Base-by-base conservation (phyloP, 2,329 filamentous ascomycete genomes). In the Emericellopsis cladophorae region DNA sequence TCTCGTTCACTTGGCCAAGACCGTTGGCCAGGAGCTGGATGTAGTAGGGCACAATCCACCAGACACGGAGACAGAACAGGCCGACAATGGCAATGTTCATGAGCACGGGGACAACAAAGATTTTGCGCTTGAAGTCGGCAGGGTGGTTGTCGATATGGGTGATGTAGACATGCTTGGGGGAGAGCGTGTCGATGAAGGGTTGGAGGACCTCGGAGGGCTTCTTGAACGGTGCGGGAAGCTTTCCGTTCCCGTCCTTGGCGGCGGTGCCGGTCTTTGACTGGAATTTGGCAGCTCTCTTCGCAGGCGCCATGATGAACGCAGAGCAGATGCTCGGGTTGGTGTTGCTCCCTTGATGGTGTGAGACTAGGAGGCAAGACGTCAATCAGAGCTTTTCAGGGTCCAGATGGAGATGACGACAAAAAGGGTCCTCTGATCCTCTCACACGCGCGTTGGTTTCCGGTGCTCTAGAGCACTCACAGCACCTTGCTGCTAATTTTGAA, bases 111-210 rank as follows among this genome's bases (percentile, higher is more conserved):
- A 95, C 79, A 37, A 78, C 52, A 61, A 95, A 95, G 52, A 93
- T 82, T 53, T 85, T 83, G 56, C 76, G 76, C 64, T 95, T 95
- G 62, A 89, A 77, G 23, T 70, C 68, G 16, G 63, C 60, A 0
- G 80, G 78, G 46, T 82, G 79, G 45, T 62, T 65, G 67, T 95
- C 89, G 60, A 94, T 68, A 65, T 95, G 88, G 24, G 82, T 72
- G 52, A 95, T 74, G 70, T 95, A 95, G 56, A 94, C 72, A 58
- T 85, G 77, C 42, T 73, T 64, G 42, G 73, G 67, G 44, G 78
- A 72, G 44, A 95, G 78, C 35, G 68, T 72, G 31, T 72, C 64
- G 53, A 84, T 70, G 56, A 94, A 81, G 10, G 79, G 72, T 39
- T 69, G 52, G 41, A 94, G 72, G 26, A 70, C 67, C 38, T 73